Evolutionary conservation across 1,284 basidiomycete species (phyloP), one percentile per base, ranked within the genome.

Genomic region (Papiliotrema nemorosa): DNA sequence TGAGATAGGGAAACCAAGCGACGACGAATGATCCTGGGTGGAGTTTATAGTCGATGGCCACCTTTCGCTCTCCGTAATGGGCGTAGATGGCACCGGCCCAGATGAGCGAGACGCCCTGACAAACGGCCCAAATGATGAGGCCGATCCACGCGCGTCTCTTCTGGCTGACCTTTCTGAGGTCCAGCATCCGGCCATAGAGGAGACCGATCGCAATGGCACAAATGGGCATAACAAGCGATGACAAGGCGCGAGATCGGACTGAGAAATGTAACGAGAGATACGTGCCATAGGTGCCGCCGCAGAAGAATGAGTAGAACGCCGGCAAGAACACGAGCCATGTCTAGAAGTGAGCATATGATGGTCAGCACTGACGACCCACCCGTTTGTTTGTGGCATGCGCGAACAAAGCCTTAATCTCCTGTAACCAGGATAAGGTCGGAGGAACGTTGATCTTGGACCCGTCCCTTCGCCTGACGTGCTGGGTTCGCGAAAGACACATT

Each of bases 231-330:
- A 69, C 54, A 24, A 70, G 38, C 2, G 60, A 57, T n/a, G 67
- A 67, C 9, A 69, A 47, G 7, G 65, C 67, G 16, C 68, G 48
- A 3, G 66, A 59, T 34, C 66, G 60, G 31, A 67, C 61, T 20
- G 56, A 56, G 37, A 68, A 70, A 49, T 65, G 55, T 2, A 54
- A 33, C 6, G 63, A 51, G 36, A 69, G 58, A 46, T 70, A 68
- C 7, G 61, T 69, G 12, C 52, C 46, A 40, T 48, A 57, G 3
- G 50, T 50, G 10, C 63, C 65, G 12, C 61, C 61, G 47, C 55
- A 63, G 55, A 63, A 67, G 55, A 59, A 64, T 3, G 51, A 54
- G 44, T 62, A 67, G 54, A 64, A 58, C 3, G 59, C 55, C 10
- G 63, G 63, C 47, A 67, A 44, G 49, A 55, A 50, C 21, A 65